A percentile compares a stretch with the other conserved stretches of the same genome.
Evolutionary conservation across 176 grass and related monocot species (phyloP).

Genomic region (Coix lacrymajobi): DNA sequence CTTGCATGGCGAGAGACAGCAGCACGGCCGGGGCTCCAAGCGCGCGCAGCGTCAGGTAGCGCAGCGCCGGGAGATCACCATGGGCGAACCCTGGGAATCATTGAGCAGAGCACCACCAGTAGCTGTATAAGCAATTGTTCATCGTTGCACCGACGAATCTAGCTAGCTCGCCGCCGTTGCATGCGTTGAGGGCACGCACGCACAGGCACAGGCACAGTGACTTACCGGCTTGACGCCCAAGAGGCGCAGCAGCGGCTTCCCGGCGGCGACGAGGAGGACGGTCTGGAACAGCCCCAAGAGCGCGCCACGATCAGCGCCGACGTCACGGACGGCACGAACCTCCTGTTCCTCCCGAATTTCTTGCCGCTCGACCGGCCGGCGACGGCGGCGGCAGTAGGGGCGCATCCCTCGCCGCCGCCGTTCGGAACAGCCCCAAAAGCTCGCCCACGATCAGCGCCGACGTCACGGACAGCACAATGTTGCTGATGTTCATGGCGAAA

Average conservation of each 20-base stretch:
- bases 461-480: background rate
- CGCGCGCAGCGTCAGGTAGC: slow-evolving; percentile 67
- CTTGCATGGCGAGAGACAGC: slow-evolving; percentile 92
- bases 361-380: background rate
- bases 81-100: slow-evolving; percentile 57
- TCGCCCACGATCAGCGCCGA: slow-evolving; percentile 51
- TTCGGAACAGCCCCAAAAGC: slow-evolving; percentile 69
- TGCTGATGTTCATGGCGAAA: background rate
- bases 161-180: background rate
- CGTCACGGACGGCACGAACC: slow-evolving; percentile 87
- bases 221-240: slow-evolving; percentile 79
- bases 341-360: slow-evolving; percentile 20
- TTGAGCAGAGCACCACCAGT: background rate
- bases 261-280: slow-evolving; percentile 44
- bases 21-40: slow-evolving; percentile 84
- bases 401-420: background rate
- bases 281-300: slow-evolving; percentile 76
- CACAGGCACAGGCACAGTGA: background rate
- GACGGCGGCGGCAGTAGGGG: background rate
- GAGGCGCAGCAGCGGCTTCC: slow-evolving; percentile 4
- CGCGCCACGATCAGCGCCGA: slow-evolving; percentile 69
- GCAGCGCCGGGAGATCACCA: slow-evolving; percentile 58
- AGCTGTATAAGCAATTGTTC: background rate
- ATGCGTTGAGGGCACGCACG: background rate
- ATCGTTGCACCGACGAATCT: background rate